A percentile compares a stretch with the other conserved stretches of the same genome.
Conservation (phyloP, 805 yeast genomes). For the Candida schatavii region DNA sequence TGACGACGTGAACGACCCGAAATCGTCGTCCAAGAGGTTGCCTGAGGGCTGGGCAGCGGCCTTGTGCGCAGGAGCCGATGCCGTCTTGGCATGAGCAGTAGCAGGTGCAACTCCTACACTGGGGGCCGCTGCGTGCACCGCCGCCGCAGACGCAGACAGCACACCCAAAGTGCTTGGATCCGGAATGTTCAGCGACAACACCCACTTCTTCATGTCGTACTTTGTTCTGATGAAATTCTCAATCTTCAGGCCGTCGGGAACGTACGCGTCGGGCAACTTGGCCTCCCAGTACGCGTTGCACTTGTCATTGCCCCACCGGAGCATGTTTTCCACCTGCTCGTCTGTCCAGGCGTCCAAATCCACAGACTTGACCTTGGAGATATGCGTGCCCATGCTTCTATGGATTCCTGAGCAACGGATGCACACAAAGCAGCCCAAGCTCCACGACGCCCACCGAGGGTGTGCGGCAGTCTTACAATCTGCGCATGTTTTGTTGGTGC, state of each 20-base stretch:
- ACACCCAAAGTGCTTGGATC: slow-evolving; percentile 48
- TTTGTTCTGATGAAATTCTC: slow-evolving; percentile 90
- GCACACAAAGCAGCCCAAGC: slow-evolving; percentile 87
- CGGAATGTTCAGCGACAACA: slow-evolving; percentile 50
- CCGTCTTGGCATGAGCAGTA: not conserved
- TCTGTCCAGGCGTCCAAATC: slow-evolving; percentile 97
- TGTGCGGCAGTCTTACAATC: slow-evolving; percentile 88
- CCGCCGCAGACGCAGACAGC: not conserved
- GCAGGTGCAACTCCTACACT: not conserved
- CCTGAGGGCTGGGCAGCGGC: not conserved
- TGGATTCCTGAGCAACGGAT: slow-evolving; percentile 96
- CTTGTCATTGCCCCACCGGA: slow-evolving; percentile 78
- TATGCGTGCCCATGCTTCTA: slow-evolving; percentile 93
- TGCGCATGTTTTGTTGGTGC: slow-evolving; percentile 76
- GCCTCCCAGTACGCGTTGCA: slow-evolving; percentile 87
- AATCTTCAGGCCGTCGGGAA: slow-evolving; percentile 80
- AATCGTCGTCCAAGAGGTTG: slow-evolving; percentile 39
- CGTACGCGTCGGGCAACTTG: slow-evolving; percentile 62
- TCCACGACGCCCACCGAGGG: slow-evolving; percentile 99
- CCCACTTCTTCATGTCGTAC: slow-evolving; percentile 91
- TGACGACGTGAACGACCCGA: slow-evolving; percentile 37
- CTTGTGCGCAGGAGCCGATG: not conserved
- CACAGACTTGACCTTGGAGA: slow-evolving; percentile 86
- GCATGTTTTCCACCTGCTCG: slow-evolving; percentile 79
- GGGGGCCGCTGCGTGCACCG: not conserved